phyloP scores from a whole-genome alignment of 1,284 basidiomycete genomes.

The Somion occarium region DNA sequence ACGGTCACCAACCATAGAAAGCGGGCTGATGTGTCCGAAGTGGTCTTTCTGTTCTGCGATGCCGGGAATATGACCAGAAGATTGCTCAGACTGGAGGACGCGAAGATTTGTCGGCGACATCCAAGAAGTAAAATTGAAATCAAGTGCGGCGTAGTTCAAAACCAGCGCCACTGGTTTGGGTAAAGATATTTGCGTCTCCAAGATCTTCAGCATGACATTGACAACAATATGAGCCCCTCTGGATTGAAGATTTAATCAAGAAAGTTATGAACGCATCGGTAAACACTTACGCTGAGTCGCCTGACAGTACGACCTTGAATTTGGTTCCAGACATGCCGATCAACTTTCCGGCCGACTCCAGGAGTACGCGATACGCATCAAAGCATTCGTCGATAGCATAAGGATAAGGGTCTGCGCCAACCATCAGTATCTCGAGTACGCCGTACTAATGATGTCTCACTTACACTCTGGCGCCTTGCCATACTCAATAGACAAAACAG shows the following conservation, averaged over 20 bases:
- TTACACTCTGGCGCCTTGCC: slow-evolving; percentile 95
- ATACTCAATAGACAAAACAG: slow-evolving; percentile 88
- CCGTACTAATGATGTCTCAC: slow-evolving; percentile 28
- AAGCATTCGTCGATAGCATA: slow-evolving; percentile 95
- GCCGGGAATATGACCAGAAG: slow-evolving; percentile 65
- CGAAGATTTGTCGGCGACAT: slow-evolving; percentile 87
- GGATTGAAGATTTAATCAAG: slow-evolving; percentile 9
- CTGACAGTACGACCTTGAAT: slow-evolving; percentile 74
- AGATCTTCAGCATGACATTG: slow-evolving; percentile 77
- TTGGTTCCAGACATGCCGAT: slow-evolving; percentile 84
- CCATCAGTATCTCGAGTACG: neutral
- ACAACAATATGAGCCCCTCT: slow-evolving; percentile 85
- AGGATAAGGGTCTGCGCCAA: slow-evolving; percentile 79
- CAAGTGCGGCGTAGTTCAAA: slow-evolving; percentile 78
- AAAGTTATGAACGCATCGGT: neutral
- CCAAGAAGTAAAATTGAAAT: slow-evolving; percentile 98
- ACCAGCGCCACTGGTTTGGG: slow-evolving; percentile 76
- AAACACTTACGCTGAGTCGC: slow-evolving; percentile 85
- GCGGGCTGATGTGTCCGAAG: slow-evolving; percentile 78
- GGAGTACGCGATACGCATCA: slow-evolving; percentile 81
- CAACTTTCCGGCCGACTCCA: slow-evolving; percentile 73
- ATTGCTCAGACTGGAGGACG: slow-evolving; percentile 80
- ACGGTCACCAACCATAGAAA: slow-evolving; percentile 80
- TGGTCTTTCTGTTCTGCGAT: slow-evolving; percentile 85
- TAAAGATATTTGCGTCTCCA: slow-evolving; percentile 60